Percentiles rank a stretch among this genome's conserved stretches.
Evolutionary conservation across 768 basidiomycete species (phyloP).

Genomic region (Suillus paluster): DNA sequence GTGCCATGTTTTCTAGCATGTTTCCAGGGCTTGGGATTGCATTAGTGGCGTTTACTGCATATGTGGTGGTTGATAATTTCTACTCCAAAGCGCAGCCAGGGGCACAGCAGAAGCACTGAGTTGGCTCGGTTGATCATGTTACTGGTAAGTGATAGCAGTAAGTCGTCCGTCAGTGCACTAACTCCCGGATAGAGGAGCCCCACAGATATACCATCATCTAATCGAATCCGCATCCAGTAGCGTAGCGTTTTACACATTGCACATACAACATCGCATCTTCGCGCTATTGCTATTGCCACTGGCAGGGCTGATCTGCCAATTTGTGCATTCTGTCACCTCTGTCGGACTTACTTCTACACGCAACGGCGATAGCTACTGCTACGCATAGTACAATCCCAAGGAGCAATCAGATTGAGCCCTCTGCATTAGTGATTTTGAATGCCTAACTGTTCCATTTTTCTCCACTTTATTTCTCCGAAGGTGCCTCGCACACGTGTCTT

Average conservation of each 20-base stretch:
- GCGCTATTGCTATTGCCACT: neutral
- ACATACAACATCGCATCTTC: neutral
- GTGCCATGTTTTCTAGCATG: slow-evolving; percentile 85
- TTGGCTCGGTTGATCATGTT: neutral
- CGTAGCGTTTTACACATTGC: neutral
- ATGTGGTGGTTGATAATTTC: slow-evolving; percentile 85
- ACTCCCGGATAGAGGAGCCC: neutral
- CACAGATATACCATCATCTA: neutral
- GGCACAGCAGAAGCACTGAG: slow-evolving; percentile 21
- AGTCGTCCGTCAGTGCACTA: neutral
- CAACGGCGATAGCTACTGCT: neutral
- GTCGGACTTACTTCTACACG: neutral
- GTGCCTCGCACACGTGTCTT: neutral
- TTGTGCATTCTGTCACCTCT: neutral
- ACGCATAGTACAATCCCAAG: neutral
- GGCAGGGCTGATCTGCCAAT: neutral
- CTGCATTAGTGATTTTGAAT: too few species aligned
- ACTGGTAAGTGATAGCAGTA: neutral
- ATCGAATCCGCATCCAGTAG: neutral
- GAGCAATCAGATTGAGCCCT: neutral
- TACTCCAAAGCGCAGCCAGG: slow-evolving; percentile 44
- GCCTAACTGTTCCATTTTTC: neutral
- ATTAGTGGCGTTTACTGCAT: slow-evolving; percentile 88
- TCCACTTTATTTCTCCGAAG: neutral
- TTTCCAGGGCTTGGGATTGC: slow-evolving; percentile 97